Evolutionary conservation across 2,329 filamentous ascomycete genomes (phyloP), one percentile per base, ranked within the genome.

Genomic region (Aspergillus quadricinctus): DNA sequence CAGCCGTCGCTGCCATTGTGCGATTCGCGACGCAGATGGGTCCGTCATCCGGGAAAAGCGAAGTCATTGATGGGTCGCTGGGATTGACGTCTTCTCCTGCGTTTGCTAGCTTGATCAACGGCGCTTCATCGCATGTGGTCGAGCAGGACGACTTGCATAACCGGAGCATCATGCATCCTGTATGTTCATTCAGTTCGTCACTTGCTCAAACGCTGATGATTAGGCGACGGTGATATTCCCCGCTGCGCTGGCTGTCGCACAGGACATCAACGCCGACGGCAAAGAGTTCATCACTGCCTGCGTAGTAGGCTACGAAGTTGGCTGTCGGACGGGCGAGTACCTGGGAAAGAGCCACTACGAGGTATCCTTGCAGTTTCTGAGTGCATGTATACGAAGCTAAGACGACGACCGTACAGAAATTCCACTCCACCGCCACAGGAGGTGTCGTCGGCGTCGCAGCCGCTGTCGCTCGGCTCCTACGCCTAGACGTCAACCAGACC

Each of bases 91-190:
- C 64, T 11, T 68, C 63, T 21, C 64, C 68, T 1, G 68, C 66
- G 28, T 70, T 70, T 63, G 67, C 69, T 25, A 65, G 60, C 57
- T 48, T 71, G 50, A 57, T 70, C 3, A 71, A 71, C 55, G 69
- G 60, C 14, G 69, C 67, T 35, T 61, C 69, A 4, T 67, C 67
- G 19, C 68, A 71, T 58, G 68, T 70, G 2, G 69, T 71, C 6
- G 69, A 71, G 52, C 68, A 70, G 48, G 69, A 71, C 61, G 69
- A 71, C 58, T 62, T 71, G 48, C 69, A 71, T 50, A 71, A 69
- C 56, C 56, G 67, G 25, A 70, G 68, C 56, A 70, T 71, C 40
- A 68, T 67, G 65, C 69, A 71, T 58, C 69, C 69, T 19, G 68
- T 70, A 52, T 49, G 66, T 59, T 40, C 17, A 3, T 49, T 45